phyloP scores from a whole-genome alignment of 2,329 filamentous ascomycete genomes.

The Trichoderma sp. region DNA sequence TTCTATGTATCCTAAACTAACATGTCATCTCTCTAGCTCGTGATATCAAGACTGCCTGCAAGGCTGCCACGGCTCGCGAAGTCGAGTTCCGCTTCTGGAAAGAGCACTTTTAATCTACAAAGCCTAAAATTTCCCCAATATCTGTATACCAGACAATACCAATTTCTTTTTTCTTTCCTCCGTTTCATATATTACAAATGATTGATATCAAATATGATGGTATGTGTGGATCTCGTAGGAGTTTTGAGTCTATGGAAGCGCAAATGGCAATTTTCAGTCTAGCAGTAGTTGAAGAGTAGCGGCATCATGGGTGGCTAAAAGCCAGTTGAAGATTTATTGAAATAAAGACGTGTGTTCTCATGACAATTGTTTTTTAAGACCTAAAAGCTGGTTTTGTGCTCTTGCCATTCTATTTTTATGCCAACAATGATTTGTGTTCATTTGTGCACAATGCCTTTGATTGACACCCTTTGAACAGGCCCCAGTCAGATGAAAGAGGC shows the following conservation, averaged over 20 bases:
- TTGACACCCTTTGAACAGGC: background rate
- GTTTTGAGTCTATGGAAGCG: background rate
- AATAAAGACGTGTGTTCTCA: slow-evolving; percentile 3
- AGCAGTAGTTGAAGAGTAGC: background rate
- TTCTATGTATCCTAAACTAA: slow-evolving; percentile 29
- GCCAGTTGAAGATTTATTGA: background rate
- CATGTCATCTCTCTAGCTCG: slow-evolving; percentile 54
- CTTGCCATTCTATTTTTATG: background rate
- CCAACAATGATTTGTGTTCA: background rate
- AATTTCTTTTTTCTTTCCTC: slow-evolving; percentile 5
- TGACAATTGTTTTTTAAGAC: background rate
- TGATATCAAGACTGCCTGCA: slow-evolving; percentile 80
- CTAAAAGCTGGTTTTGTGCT: background rate
- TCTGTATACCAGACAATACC: slow-evolving; percentile 15
- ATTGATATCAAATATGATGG: slow-evolving; percentile 6
- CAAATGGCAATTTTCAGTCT: background rate
- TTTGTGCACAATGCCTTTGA: background rate
- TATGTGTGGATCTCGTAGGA: slow-evolving; percentile 7
- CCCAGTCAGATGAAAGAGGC: background rate
- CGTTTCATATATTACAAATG: slow-evolving; percentile 5
- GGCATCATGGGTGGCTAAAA: background rate
- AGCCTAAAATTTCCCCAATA: background rate
- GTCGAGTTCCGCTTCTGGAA: slow-evolving; percentile 99
- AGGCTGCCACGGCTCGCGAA: slow-evolving; percentile 67
- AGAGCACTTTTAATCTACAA: slow-evolving; percentile 69